These are phyloP conservation scores for Canavalia ensiformis DNA, from an alignment of 306 rosid species.

Conservation along the genomic window DNA sequence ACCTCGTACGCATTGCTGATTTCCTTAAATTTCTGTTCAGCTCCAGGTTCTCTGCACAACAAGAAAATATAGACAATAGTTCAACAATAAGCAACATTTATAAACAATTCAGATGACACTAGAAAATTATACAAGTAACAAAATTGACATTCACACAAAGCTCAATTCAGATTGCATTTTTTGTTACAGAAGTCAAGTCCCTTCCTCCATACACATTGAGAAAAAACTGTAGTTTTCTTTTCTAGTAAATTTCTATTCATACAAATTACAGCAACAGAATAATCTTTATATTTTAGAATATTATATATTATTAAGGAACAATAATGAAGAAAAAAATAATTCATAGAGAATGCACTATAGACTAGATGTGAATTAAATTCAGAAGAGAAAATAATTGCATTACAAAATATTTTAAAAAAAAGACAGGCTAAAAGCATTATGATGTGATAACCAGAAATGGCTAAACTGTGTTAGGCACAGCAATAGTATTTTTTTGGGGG, in stretches of 20 bases:
- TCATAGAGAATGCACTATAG: background rate
- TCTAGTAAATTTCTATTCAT: background rate
- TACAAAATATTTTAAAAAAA: background rate
- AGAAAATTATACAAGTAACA: slow-evolving; percentile 8
- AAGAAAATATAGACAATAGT: slow-evolving; percentile 15
- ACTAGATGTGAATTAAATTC: slow-evolving; percentile 14
- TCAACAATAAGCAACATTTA: slow-evolving; percentile 31
- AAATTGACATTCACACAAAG: slow-evolving; percentile 15
- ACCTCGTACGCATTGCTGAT: slow-evolving; percentile 97
- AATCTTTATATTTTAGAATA: background rate
- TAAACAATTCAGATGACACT: slow-evolving; percentile 3
- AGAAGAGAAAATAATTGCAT: slow-evolving; percentile 7
- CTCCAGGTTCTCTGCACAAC: slow-evolving; percentile 75
- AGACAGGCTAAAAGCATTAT: background rate
- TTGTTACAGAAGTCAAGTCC: background rate
- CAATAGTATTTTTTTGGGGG: background rate
- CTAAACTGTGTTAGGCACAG: background rate
- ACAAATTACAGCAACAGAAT: background rate
- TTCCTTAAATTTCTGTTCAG: slow-evolving; percentile 90
- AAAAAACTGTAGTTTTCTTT: background rate
- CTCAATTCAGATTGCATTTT: slow-evolving; percentile 6
- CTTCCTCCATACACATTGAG: slow-evolving; percentile 9
- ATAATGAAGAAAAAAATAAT: background rate
- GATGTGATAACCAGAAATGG: background rate
- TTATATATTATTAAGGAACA: slow-evolving; percentile 14